Conservation (phyloP, 169 alveolate genomes). For the Plasmodium gallinaceum region DNA sequence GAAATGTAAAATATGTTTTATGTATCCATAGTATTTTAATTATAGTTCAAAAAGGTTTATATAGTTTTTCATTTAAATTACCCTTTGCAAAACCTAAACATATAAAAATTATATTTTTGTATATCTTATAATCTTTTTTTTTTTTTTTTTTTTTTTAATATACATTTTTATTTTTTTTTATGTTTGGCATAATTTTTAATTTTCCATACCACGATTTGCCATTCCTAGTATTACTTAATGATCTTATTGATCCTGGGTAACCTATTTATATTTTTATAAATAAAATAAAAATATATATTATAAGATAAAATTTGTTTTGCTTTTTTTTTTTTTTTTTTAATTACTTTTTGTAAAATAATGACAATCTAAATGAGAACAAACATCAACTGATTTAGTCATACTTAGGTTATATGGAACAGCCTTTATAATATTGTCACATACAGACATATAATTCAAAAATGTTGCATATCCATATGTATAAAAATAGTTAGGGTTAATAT, state of each 20-base stretch:
- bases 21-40: background rate
- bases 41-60: background rate
- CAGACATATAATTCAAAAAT: conserved; percentile 75
- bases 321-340: background rate
- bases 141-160: conserved; percentile 8
- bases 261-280: conserved; percentile 16
- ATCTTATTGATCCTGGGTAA: conserved; percentile 66
- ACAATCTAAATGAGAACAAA: conserved; percentile 57
- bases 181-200: background rate
- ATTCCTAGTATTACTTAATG: conserved; percentile 43
- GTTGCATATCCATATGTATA: conserved; percentile 69
- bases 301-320: background rate
- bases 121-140: background rate
- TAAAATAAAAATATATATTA: background rate
- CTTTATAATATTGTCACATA: conserved; percentile 69
- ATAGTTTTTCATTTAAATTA: conserved; percentile 5
- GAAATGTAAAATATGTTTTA: background rate
- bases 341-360: conserved; percentile 72
- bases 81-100: conserved; percentile 77
- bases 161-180: background rate
- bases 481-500: conserved; percentile 63
- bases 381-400: conserved; percentile 46
- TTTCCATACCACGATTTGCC: conserved; percentile 60
- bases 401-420: conserved; percentile 44
- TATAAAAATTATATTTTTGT: background rate